A percentile compares a stretch with the other conserved stretches of the same genome.
Conservation (phyloP, 805 yeast species). For the Kodamaea neixiangensis region DNA sequence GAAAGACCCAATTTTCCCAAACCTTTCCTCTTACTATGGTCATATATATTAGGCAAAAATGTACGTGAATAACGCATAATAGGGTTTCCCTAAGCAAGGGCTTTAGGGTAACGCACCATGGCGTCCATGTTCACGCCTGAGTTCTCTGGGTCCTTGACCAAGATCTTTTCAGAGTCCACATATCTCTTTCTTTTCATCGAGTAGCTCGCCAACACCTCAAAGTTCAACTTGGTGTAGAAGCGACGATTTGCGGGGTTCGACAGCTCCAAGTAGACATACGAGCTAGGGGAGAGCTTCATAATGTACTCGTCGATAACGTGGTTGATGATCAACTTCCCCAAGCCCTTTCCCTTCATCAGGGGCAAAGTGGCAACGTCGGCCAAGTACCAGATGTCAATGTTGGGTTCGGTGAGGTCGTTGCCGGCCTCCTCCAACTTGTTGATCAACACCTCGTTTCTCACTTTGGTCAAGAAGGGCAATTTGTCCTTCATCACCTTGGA, state of each 20-base stretch:
- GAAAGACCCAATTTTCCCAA: slow-evolving; percentile 9
- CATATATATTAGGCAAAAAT: slow-evolving; percentile 20
- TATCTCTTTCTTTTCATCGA: slow-evolving; percentile 29
- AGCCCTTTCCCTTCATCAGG: slow-evolving; percentile 58
- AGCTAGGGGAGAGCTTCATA: slow-evolving; percentile 22
- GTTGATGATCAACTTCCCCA: slow-evolving; percentile 53
- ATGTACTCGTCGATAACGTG: slow-evolving; percentile 50
- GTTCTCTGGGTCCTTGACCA: slow-evolving; percentile 14
- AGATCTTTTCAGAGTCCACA: slow-evolving; percentile 15
- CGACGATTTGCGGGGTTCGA: slow-evolving; percentile 55
- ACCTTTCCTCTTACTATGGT: slow-evolving; percentile 19
- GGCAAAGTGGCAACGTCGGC: slow-evolving; percentile 61
- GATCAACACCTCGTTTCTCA: slow-evolving; percentile 46
- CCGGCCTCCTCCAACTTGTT: slow-evolving; percentile 24
- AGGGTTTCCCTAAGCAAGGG: slow-evolving; percentile 12
- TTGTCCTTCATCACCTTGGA: slow-evolving; percentile 53
- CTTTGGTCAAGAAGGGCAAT: slow-evolving; percentile 45
- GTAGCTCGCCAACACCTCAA: slow-evolving; percentile 35
- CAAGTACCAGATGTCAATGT: slow-evolving; percentile 51
- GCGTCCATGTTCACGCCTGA: slow-evolving; percentile 18
- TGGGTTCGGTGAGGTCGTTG: slow-evolving; percentile 26
- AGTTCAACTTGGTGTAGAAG: slow-evolving; percentile 58
- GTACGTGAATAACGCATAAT: slow-evolving; percentile 15
- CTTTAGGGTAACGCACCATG: slow-evolving; percentile 14
- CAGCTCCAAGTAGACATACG: slow-evolving; percentile 53